Conservation (phyloP, 257 asterid genomes). For the Plantago ovata region DNA sequence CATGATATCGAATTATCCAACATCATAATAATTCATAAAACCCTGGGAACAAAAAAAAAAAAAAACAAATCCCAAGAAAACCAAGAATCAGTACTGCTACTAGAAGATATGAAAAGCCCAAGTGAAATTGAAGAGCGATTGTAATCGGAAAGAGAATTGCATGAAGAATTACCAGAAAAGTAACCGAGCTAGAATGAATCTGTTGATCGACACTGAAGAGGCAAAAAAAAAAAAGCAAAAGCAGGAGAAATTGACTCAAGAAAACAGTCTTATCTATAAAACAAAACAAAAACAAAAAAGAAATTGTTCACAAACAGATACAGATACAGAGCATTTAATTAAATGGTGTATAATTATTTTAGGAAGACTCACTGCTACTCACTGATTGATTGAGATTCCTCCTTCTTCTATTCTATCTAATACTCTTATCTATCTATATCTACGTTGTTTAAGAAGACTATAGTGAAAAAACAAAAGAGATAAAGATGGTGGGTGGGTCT, state of each 20-base stretch:
- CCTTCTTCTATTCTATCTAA: no score
- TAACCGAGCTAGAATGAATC: conserved; percentile 5
- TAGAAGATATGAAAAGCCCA: conserved; percentile 31
- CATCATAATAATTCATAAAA: conserved; percentile 17
- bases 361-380: no score
- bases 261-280: conserved; percentile 18
- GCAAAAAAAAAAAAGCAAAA: conserved; percentile 13
- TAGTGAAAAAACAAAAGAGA: no score
- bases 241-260: conserved; percentile 16
- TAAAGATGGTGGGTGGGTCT: no score
- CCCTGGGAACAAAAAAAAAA: conserved; percentile 10
- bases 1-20: conserved; percentile 25
- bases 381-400: no score
- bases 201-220: conserved; percentile 17
- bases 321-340: no score
- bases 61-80: conserved; percentile 29
- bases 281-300: not conserved
- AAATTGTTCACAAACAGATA: not conserved
- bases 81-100: conserved; percentile 16
- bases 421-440: no score
- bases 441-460: no score
- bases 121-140: conserved; percentile 20
- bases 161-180: conserved; percentile 16
- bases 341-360: no score
- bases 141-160: conserved; percentile 23